A percentile compares a stretch with the other conserved stretches of the same genome.
These are phyloP conservation scores for Tulasnella sp. DNA, from an alignment of 768 basidiomycete species.

Conservation along the genomic window DNA sequence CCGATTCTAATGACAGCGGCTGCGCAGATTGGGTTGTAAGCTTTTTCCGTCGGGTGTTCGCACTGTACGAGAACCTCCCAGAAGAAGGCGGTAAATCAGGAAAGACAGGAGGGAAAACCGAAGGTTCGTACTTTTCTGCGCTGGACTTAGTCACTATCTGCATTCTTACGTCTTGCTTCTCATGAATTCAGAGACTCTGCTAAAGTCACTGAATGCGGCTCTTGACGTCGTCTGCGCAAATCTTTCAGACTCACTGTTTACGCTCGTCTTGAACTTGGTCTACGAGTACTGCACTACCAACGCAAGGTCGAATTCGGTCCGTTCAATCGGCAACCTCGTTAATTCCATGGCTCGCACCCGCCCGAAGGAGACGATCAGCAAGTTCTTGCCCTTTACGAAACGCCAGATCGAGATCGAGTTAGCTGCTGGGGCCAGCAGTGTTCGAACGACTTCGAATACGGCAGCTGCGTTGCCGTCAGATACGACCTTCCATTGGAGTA, in stretches of 20 bases:
- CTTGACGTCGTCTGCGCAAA: constrained; percentile 76
- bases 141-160: neutral
- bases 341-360: constrained; percentile 72
- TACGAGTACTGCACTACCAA: constrained; percentile 84
- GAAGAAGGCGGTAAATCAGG: constrained; percentile 85
- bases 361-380: constrained; percentile 65
- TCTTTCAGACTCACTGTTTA: constrained; percentile 67
- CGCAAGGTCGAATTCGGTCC: constrained; percentile 83
- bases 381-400: constrained; percentile 71
- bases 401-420: constrained; percentile 76
- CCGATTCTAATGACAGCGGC: neutral
- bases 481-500: constrained; percentile 90
- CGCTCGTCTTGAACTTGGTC: constrained; percentile 75
- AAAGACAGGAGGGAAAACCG: constrained; percentile 66
- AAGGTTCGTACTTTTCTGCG: constrained; percentile 15
- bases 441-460: constrained; percentile 62
- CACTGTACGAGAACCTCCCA: constrained; percentile 84
- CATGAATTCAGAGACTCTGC: constrained; percentile 45
- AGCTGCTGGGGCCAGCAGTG: constrained; percentile 81
- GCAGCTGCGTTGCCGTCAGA: constrained; percentile 70
- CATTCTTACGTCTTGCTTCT: neutral
- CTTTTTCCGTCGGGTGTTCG: constrained; percentile 67
- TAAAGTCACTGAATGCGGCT: constrained; percentile 72
- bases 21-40: constrained; percentile 67
- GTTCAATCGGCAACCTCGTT: constrained; percentile 82